These are phyloP conservation scores for Saccharomycopsis microspora DNA, from an alignment of 805 yeast genomes.

Conservation along the genomic window DNA sequence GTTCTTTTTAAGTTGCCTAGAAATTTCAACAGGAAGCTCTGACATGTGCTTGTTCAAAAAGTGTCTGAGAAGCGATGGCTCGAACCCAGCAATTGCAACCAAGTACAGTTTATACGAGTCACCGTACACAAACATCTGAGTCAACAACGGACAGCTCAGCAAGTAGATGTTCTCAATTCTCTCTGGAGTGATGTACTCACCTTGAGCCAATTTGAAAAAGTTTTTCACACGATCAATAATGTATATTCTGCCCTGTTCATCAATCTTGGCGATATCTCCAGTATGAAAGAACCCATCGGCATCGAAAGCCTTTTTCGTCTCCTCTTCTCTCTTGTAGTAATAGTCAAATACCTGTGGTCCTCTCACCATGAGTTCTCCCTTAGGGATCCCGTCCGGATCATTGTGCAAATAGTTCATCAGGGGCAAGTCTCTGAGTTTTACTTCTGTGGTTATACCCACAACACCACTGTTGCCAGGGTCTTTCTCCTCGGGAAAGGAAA, in stretches of 20 bases:
- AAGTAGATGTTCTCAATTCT: constrained; percentile 47
- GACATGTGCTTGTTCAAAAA: constrained; percentile 1
- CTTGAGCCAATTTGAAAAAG: constrained; percentile 43
- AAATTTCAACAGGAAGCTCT: not conserved
- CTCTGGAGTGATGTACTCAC: constrained; percentile 58
- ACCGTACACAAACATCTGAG: constrained; percentile 46
- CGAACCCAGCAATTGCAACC: constrained; percentile 46
- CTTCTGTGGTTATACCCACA: constrained; percentile 32
- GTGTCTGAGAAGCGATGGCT: constrained; percentile 23
- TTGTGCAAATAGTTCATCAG: constrained; percentile 27
- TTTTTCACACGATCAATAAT: constrained; percentile 48
- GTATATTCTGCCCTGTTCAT: constrained; percentile 31
- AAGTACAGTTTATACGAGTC: constrained; percentile 38
- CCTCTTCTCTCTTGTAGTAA: constrained; percentile 38
- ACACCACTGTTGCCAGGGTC: constrained; percentile 30
- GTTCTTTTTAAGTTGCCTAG: not conserved
- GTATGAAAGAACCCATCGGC: constrained; percentile 45
- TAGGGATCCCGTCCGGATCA: constrained; percentile 20
- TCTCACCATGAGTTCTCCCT: constrained; percentile 40
- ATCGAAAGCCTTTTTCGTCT: constrained; percentile 33
- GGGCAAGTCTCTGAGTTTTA: constrained; percentile 36
- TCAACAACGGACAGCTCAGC: constrained; percentile 28
- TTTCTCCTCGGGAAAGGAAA: constrained; percentile 27
- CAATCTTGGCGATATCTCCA: constrained; percentile 44
- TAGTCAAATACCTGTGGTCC: constrained; percentile 45